Evolutionary conservation across 1,284 basidiomycete species (phyloP).

Genomic region (Pterulicium gracile): DNA sequence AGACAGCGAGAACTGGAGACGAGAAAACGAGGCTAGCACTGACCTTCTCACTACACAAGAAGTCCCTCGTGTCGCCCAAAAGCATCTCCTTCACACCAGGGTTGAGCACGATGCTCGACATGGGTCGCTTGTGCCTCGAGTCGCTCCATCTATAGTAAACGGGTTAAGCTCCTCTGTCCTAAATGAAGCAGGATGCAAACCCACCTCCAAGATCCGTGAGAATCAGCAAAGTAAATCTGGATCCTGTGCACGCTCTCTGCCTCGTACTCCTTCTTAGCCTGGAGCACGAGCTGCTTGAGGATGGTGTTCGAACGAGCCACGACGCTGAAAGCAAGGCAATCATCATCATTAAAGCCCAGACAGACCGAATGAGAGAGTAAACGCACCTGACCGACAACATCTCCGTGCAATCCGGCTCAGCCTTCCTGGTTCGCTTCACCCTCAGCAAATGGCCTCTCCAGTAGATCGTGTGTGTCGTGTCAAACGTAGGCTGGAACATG

Average conservation of each 20-base stretch:
- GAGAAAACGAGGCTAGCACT: conserved; percentile 8
- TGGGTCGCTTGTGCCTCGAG: conserved; percentile 69
- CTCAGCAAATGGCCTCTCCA: conserved; percentile 75
- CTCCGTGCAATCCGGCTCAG: conserved; percentile 53
- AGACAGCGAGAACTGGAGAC: conserved; percentile 6
- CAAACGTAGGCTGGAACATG: conserved; percentile 74
- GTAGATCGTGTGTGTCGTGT: conserved; percentile 76
- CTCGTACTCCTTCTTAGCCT: conserved; percentile 79
- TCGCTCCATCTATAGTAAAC: too few relatives aligned
- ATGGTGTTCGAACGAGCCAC: conserved; percentile 71
- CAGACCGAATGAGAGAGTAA: conserved; percentile 3
- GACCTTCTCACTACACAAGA: conserved; percentile 70
- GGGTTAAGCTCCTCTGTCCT: too few relatives aligned
- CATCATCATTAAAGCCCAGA: conserved; percentile 5
- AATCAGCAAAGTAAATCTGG: conserved; percentile 78
- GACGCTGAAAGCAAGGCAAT: conserved; percentile 33
- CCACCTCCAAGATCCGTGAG: conserved; percentile 78
- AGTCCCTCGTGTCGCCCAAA: conserved; percentile 68
- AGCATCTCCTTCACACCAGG: conserved; percentile 81
- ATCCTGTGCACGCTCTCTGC: conserved; percentile 74
- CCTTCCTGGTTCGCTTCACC: conserved; percentile 55
- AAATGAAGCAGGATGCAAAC: too few relatives aligned
- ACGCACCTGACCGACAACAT: conserved; percentile 60
- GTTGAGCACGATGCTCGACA: conserved; percentile 71
- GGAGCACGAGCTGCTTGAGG: conserved; percentile 75